Evolutionary conservation across 768 basidiomycete genomes (phyloP).

Genomic region (Agaricus subrufescens): DNA sequence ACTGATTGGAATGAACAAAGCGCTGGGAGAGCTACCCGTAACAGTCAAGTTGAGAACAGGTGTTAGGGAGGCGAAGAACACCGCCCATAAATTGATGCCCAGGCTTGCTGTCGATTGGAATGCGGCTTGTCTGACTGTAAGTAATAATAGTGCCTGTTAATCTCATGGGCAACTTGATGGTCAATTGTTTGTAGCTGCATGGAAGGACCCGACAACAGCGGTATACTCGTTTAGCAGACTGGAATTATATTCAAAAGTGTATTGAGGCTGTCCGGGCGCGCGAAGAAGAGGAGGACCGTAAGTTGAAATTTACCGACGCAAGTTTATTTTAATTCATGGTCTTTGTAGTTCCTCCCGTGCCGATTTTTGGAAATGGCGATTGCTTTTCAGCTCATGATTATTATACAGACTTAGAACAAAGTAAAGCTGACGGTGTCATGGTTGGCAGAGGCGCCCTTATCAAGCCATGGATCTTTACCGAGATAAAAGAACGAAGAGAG

Average conservation of each 20-base stretch:
- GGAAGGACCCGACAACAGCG: conserved; percentile 93
- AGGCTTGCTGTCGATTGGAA: conserved; percentile 54
- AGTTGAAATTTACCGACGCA: conserved; percentile 20
- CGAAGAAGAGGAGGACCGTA: conserved; percentile 70
- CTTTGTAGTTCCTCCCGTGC: conserved; percentile 67
- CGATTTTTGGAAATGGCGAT: conserved; percentile 96
- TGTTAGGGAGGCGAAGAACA: conserved; percentile 83
- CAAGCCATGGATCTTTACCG: conserved; percentile 96
- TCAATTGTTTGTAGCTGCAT: conserved; percentile 61
- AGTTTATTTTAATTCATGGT: neutral
- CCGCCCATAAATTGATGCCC: conserved; percentile 88
- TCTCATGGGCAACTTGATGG: neutral
- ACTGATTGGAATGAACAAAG: conserved; percentile 85
- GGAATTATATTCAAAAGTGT: conserved; percentile 89
- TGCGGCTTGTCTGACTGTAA: conserved; percentile 40
- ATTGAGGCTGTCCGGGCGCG: conserved; percentile 71
- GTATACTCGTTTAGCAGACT: conserved; percentile 89
- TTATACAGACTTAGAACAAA: conserved; percentile 68
- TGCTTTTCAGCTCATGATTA: conserved; percentile 87
- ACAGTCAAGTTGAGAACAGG: conserved; percentile 93
- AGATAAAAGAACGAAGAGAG: conserved; percentile 86
- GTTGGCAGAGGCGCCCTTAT: conserved; percentile 91
- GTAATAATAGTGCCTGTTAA: conserved; percentile 9
- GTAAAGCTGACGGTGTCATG: conserved; percentile 94
- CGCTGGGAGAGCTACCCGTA: conserved; percentile 86